Conservation (phyloP, 768 basidiomycete species). For the Termitomyces sp. region DNA sequence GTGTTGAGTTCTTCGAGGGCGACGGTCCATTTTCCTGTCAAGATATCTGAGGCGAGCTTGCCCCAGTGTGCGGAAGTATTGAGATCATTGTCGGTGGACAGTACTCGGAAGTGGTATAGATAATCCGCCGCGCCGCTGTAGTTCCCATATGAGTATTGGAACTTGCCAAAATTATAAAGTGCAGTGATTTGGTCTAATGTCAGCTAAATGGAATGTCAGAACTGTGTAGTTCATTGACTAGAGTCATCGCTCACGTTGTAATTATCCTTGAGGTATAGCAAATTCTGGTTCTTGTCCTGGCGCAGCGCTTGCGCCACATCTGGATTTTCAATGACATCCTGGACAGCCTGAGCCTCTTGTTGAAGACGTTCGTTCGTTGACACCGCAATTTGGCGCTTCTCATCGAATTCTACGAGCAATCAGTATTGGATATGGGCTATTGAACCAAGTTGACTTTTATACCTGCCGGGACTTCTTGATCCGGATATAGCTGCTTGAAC, state of each 20-base stretch:
- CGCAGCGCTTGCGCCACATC: conserved; percentile 92
- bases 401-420: conserved; percentile 66
- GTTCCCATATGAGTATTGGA: conserved; percentile 98
- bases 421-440: not conserved
- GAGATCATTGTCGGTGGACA: conserved; percentile 89
- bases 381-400: conserved; percentile 77
- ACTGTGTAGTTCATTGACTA: not conserved
- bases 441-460: conserved; percentile 8
- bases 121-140: conserved; percentile 97
- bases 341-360: conserved; percentile 86
- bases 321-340: conserved; percentile 95
- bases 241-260: conserved; percentile 59
- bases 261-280: conserved; percentile 90
- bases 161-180: conserved; percentile 96
- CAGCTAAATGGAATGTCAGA: conserved; percentile 47
- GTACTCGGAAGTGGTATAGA: conserved; percentile 96
- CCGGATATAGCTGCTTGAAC: conserved; percentile 74
- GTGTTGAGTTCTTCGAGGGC: conserved; percentile 94
- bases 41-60: conserved; percentile 94
- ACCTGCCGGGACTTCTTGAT: conserved; percentile 67
- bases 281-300: conserved; percentile 95
- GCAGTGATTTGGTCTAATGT: conserved; percentile 93
- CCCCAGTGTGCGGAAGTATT: conserved; percentile 99
- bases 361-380: conserved; percentile 80
- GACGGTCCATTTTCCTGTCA: conserved; percentile 92